Evolutionary conservation across 768 basidiomycete genomes (phyloP), one percentile per base, ranked within the genome.

Genomic region (Collybia sp.): DNA sequence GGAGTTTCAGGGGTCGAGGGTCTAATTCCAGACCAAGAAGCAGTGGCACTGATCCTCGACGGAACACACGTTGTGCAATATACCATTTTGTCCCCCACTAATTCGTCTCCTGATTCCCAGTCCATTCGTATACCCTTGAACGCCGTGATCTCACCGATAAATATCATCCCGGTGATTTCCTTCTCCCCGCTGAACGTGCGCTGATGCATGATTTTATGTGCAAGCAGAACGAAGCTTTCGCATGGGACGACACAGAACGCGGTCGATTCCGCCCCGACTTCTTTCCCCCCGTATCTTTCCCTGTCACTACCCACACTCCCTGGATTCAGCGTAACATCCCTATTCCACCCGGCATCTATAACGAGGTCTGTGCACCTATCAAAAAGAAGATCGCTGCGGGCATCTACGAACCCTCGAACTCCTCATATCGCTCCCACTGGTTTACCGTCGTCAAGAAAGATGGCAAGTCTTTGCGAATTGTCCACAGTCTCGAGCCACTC

Each of bases 401-500:
- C 2, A 59, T 67, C 0, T 73, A 71, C 42, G 62, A 73, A 45
- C 58, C 62, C 11, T 62, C 60, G 1, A 57, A 65, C 6, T 62
- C 64, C 0, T 62, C 64, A 0, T 75, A 73, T 41, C 49, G 63
- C 4, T 64, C 64, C 0, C 35, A 55, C 2, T 71, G 68, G 70
- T 72, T 74, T 41, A 60, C 55, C 16, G 67, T 73, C 0, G 20
- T 61, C 0, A 73, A 73, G 50, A 54, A 46, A 19, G 45, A 46
- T 12, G 36, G 42, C 50, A 48, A 66, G 44, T 38, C 56, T 0
- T 45, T 75, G 0, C 44, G 64, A 5, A 53, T 70, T 1, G 68
- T 76, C 0, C 69, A 72, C 40, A 61, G 67, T 38, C 47, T 74
- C 0, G 60, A 69, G 41, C 68, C 65, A 0, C 53, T 73, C 0